These are phyloP conservation scores for Mortierella sp. DNA, from an alignment of 371 early-diverging fungal genomes.

Conservation along the genomic window DNA sequence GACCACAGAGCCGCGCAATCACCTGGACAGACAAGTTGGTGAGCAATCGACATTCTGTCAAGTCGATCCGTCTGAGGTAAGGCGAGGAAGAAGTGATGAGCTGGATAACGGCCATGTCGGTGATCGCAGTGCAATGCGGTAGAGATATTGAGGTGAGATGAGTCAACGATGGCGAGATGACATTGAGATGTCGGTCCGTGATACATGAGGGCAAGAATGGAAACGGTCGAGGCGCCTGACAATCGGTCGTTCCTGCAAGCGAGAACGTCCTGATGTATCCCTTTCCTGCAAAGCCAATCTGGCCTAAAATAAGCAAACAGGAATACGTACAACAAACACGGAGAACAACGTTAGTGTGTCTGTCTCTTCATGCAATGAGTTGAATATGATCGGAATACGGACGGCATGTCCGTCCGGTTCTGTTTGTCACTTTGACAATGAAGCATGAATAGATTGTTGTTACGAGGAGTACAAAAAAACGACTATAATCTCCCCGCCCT, in stretches of 20 bases:
- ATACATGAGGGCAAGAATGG: slow-evolving; percentile 52
- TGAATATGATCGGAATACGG: not conserved
- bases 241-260: slow-evolving; percentile 34
- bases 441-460: too few species aligned
- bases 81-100: slow-evolving; percentile 45
- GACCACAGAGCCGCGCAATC: slow-evolving; percentile 36
- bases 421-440: not conserved
- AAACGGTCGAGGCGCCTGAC: slow-evolving; percentile 45
- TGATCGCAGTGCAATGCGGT: slow-evolving; percentile 39
- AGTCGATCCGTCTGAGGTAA: slow-evolving; percentile 35
- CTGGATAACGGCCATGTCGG: slow-evolving; percentile 43
- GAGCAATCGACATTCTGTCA: slow-evolving; percentile 44
- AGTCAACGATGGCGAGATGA: slow-evolving; percentile 27
- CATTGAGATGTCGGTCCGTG: slow-evolving; percentile 35
- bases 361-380: not conserved
- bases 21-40: slow-evolving; percentile 49
- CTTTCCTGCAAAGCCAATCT: slow-evolving; percentile 40
- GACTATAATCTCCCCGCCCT: not conserved
- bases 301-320: slow-evolving; percentile 13
- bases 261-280: slow-evolving; percentile 42
- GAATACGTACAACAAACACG: not conserved
- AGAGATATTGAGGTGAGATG: slow-evolving; percentile 46
- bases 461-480: not conserved
- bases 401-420: not conserved
- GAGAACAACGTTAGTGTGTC: not conserved